These are phyloP conservation scores for Chalciporus pseudorubinellus DNA, from an alignment of 768 basidiomycete genomes.

Conservation along the genomic window DNA sequence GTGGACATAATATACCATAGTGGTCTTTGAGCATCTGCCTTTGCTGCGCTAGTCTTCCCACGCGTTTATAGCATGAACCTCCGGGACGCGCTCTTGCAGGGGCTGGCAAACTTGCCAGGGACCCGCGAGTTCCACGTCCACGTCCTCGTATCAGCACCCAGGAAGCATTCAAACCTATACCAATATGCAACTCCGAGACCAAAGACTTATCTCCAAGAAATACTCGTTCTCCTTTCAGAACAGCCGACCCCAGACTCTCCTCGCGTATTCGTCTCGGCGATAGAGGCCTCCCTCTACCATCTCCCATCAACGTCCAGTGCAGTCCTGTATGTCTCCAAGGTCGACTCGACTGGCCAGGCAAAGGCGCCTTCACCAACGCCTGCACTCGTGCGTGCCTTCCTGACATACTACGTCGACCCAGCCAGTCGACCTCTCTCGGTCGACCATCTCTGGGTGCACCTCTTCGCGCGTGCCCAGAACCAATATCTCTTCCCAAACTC, in stretches of 20 bases:
- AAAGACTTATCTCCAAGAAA: conserved; percentile 68
- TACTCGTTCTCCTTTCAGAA: conserved; percentile 74
- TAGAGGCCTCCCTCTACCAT: conserved; percentile 76
- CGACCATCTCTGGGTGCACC: conserved; percentile 70
- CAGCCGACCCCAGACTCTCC: conserved; percentile 47
- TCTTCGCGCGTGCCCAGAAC: conserved; percentile 86
- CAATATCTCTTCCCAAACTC: conserved; percentile 97
- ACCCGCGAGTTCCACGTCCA: conserved; percentile 73
- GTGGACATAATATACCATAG: background rate
- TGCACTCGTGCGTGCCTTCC: conserved; percentile 61
- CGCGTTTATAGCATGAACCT: conserved; percentile 40
- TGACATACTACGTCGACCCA: conserved; percentile 63
- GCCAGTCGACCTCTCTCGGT: conserved; percentile 57
- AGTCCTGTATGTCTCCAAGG: conserved; percentile 89
- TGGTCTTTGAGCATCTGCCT: too few relatives aligned
- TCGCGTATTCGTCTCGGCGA: conserved; percentile 68
- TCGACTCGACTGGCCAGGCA: conserved; percentile 87
- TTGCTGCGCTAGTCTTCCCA: conserved; percentile 16
- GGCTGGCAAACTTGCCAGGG: conserved; percentile 58
- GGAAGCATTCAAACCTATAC: conserved; percentile 67
- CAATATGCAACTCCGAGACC: conserved; percentile 71
- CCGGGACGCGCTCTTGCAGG: conserved; percentile 59
- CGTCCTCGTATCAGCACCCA: conserved; percentile 65
- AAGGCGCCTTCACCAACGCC: conserved; percentile 63
- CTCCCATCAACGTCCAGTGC: conserved; percentile 65